phyloP scores from a whole-genome alignment of 2,329 filamentous ascomycete species.

The Westerdykella sp. region DNA sequence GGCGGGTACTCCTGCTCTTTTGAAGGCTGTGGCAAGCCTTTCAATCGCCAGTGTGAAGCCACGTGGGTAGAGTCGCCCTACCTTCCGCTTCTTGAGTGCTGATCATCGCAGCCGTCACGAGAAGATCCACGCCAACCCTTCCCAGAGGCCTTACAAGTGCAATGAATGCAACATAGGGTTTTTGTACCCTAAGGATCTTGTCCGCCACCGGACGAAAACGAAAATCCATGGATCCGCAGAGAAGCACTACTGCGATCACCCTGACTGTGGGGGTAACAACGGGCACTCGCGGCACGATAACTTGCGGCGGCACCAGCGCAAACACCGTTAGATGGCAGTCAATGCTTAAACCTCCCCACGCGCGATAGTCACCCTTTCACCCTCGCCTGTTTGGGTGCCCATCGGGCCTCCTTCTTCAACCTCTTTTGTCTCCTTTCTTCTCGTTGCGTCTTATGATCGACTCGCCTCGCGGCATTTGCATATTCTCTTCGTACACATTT shows the following conservation, averaged over 20 bases:
- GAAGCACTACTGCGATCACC: constrained; percentile 17
- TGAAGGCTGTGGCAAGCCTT: constrained; percentile 19
- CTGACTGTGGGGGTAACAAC: constrained; percentile 21
- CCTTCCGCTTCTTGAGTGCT: constrained; percentile 5
- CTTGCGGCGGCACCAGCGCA: constrained; percentile 28
- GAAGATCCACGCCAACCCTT: constrained; percentile 23
- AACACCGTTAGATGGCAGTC: constrained; percentile 12
- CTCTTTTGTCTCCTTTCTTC: no score
- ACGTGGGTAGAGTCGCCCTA: constrained; percentile 22
- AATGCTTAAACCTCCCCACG: no score
- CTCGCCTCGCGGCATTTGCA: no score
- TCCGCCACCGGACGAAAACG: constrained; percentile 26
- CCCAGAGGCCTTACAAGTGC: constrained; percentile 30
- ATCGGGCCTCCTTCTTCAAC: no score
- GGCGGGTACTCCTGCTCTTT: constrained; percentile 22
- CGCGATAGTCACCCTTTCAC: no score
- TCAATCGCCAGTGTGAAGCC: constrained; percentile 30
- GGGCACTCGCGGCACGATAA: constrained; percentile 35
- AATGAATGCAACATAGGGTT: constrained; percentile 25
- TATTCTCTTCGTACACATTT: no score
- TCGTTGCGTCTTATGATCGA: no score
- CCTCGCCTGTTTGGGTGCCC: no score
- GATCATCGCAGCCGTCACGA: constrained; percentile 24
- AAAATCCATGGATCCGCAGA: constrained; percentile 17
- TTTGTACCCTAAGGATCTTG: constrained; percentile 32